Base-by-base conservation (phyloP, 2,329 filamentous ascomycete genomes). In the Claviceps arundinis region DNA sequence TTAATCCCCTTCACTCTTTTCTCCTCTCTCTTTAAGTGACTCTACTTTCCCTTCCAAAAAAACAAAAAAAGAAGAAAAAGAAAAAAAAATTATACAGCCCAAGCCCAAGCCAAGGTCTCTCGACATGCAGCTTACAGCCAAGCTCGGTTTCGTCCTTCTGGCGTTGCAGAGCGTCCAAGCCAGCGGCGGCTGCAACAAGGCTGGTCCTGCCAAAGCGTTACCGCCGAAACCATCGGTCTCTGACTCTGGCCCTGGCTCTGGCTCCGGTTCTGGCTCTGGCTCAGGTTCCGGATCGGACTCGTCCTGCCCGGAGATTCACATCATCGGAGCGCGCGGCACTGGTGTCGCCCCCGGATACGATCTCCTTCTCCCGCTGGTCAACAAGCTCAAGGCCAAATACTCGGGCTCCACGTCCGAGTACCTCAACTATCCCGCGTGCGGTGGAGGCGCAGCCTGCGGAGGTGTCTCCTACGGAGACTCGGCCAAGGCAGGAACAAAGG, bases 341-440 rank as follows among this genome's bases (percentile, higher is more conserved):
- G 73, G 71, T 0, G 77, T 74, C 0, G 61, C 70, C 4, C 67
- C 71, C 1, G 78, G 78, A 1, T 80, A 74, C 56, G 78, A 78
- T 8, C 71, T 74, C 0, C 68, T 74, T 2, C 66, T 67, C 22
- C 70, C 69, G 0, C 68, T 81, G 13, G 73, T 81, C 19, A 70
- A 79, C 56, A 64, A 70, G 52, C 69, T 81, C 42, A 62, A 71
- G 2, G 62, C 61, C 37, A 69, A 73, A 3, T 73, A 77, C 56
- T 58, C 74, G 0, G 77, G 75, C 0, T 64, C 76, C 0, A 79
- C 75, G 0, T 66, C 76, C 1, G 77, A 80, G 55, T 73, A 77
- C 17, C 79, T 81, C 55, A 61, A 54, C 41, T 81, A 81, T 58
- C 77, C 83, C 40, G 82, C 82, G 2, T 83, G 80, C 43, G 82